Conservation (phyloP, 371 early-diverging fungal genomes). For the Apophysomyces variabilis region DNA sequence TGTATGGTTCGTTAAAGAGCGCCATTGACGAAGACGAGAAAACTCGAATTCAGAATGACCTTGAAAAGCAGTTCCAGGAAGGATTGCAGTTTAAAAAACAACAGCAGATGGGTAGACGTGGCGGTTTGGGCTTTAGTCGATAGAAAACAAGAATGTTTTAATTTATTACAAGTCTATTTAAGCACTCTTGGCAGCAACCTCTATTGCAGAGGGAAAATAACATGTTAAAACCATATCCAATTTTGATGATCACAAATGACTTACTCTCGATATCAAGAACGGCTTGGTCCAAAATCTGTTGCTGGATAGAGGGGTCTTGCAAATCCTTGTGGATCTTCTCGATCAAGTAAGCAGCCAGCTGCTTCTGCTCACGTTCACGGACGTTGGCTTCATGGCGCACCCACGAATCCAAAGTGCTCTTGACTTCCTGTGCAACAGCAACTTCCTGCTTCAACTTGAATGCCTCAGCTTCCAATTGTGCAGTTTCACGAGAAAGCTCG, state of each 20-base stretch:
- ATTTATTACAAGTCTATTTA: slow-evolving; percentile 17
- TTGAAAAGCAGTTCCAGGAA: slow-evolving; percentile 51
- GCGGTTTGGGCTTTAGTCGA: slow-evolving; percentile 51
- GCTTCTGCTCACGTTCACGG: slow-evolving; percentile 94
- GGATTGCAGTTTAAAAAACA: slow-evolving; percentile 53
- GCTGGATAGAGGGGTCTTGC: slow-evolving; percentile 76
- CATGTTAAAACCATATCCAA: not conserved
- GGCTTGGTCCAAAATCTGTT: slow-evolving; percentile 62
- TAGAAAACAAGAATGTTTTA: not conserved
- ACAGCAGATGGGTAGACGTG: slow-evolving; percentile 47
- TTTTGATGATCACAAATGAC: slow-evolving; percentile 12
- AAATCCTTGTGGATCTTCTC: slow-evolving; percentile 83
- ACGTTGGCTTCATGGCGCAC: slow-evolving; percentile 93
- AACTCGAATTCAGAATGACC: slow-evolving; percentile 36
- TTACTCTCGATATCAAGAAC: slow-evolving; percentile 59
- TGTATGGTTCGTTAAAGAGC: slow-evolving; percentile 46
- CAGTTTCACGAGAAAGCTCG: slow-evolving; percentile 94
- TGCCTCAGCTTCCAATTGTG: slow-evolving; percentile 89
- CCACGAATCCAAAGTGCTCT: slow-evolving; percentile 92
- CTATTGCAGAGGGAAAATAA: slow-evolving; percentile 13
- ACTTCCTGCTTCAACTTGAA: slow-evolving; percentile 94
- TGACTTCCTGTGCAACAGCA: slow-evolving; percentile 82
- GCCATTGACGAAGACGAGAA: slow-evolving; percentile 54
- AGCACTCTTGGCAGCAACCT: slow-evolving; percentile 32
- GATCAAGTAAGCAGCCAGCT: slow-evolving; percentile 85